Base-by-base conservation (phyloP, 139 green algal genomes). In the Chlamydomonas asymmetrica region DNA sequence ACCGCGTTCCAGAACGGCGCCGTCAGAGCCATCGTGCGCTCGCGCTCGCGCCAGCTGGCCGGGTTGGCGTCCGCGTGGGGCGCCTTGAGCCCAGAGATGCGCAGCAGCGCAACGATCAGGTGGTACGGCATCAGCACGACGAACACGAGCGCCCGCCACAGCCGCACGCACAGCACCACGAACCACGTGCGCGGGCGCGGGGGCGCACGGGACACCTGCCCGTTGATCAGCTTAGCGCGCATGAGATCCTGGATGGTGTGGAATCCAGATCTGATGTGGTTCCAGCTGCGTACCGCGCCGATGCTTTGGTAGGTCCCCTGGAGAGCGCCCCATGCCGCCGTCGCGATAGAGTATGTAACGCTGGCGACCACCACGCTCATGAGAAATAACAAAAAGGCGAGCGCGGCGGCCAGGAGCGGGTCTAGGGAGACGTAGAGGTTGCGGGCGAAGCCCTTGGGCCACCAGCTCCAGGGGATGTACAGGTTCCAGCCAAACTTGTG, bases 1-100 rank as follows among this genome's bases (percentile, higher is more conserved):
- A 86, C 56, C 1, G 79, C 71, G 61, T 89, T 87, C 73, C 82
- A 87, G 16, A 75, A 78, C 39, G 63, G 66, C 34, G 66, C 59
- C 22, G 66, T 62, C 1, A 74, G 37, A 35, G 41, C 63, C 35
- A 84, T 54, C 49, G 59, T 69, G 25, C 63, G 23, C 75, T 80
- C 64, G 16, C 70, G 75, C 66, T 48, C 27, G 45, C 63, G 43
- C 38, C 68, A 75, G 68, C 68, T 75, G 34, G 48, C 49, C 8
- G 68, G 68, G 38, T 32, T 45, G n/a, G 40, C 54, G n/a, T 56
- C 18, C 0, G 3, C 37, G 5, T 52, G 52, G 0, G 13, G n/a
- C 37, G 52, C n/a, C 52, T 66, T 37, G 38, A 37, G 48, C n/a
- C 37, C 7, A 5, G 9, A 0, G 37, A 22, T 38, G 4, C 68